Evolutionary conservation across 2,329 filamentous ascomycete genomes (phyloP).

Genomic region (Stachybotrys echinatus): DNA sequence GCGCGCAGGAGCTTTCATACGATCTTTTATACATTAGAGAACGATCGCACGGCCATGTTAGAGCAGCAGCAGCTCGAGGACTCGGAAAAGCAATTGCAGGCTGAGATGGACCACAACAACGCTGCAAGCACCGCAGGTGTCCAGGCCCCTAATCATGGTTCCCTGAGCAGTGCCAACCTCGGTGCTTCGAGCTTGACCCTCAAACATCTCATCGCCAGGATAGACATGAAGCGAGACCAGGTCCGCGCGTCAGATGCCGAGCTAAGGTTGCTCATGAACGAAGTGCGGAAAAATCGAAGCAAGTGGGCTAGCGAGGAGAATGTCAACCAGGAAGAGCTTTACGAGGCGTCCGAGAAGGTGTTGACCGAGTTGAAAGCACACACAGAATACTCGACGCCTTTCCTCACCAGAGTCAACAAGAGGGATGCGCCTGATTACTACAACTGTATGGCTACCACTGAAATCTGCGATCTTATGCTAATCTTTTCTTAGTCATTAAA

Average conservation of each 20-base stretch:
- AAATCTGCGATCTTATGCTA: slow-evolving; percentile 8
- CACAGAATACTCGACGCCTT: slow-evolving; percentile 95
- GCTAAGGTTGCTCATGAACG: slow-evolving; percentile 86
- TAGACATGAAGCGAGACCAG: slow-evolving; percentile 86
- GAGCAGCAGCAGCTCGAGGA: slow-evolving; percentile 97
- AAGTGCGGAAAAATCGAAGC: slow-evolving; percentile 94
- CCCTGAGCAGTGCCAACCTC: slow-evolving; percentile 87
- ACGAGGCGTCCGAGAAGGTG: slow-evolving; percentile 95
- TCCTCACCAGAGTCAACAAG: slow-evolving; percentile 91
- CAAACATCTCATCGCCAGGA: slow-evolving; percentile 93
- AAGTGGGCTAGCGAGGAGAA: slow-evolving; percentile 99
- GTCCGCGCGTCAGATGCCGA: slow-evolving; percentile 92
- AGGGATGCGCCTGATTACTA: slow-evolving; percentile 96
- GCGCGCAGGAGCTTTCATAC: slow-evolving; percentile 89
- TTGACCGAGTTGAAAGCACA: slow-evolving; percentile 95
- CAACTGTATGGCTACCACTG: slow-evolving; percentile 57
- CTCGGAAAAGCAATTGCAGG: slow-evolving; percentile 91
- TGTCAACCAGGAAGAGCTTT: slow-evolving; percentile 94
- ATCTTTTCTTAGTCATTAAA: slow-evolving; percentile 68
- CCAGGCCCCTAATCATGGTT: slow-evolving; percentile 68
- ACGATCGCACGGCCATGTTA: slow-evolving; percentile 92
- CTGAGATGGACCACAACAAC: slow-evolving; percentile 75
- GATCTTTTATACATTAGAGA: slow-evolving; percentile 91
- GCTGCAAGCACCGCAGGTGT: slow-evolving; percentile 44
- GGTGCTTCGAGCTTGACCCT: slow-evolving; percentile 93